Evolutionary conservation across 106 monocot species (phyloP).

Genomic region (Chionographis japonica): DNA sequence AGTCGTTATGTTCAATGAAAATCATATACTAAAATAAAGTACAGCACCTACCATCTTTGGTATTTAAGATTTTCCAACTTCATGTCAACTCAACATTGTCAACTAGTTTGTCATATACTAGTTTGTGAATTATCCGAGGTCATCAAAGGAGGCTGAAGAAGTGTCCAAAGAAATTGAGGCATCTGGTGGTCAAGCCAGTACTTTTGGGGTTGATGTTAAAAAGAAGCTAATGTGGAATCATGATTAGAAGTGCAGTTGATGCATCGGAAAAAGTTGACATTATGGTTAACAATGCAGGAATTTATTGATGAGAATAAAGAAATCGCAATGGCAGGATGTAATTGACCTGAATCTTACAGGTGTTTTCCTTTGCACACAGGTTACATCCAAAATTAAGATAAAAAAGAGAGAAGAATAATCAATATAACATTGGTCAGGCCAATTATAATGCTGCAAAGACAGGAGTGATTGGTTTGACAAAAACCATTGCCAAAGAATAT

Average conservation of each 20-base stretch:
- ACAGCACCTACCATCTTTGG: no score
- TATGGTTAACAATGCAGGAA: constrained; percentile 92
- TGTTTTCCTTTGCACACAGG: constrained; percentile 92
- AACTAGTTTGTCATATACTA: no score
- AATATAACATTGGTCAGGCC: constrained; percentile 69
- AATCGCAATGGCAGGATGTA: constrained; percentile 87
- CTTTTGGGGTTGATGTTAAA: constrained; percentile 88
- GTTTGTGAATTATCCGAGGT: constrained; percentile 49
- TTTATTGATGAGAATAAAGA: constrained; percentile 83
- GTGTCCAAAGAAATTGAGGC: constrained; percentile 64
- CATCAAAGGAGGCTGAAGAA: constrained; percentile 39
- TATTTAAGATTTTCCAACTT: no score
- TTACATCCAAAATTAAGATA: background rate
- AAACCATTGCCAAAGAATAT: constrained; percentile 68
- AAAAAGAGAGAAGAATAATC: constrained; percentile 33
- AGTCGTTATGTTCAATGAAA: no score
- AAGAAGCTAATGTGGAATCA: constrained; percentile 74
- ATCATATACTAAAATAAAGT: no score
- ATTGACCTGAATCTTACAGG: constrained; percentile 86
- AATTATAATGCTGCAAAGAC: constrained; percentile 83
- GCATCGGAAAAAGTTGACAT: constrained; percentile 81
- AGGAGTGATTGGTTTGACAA: constrained; percentile 72
- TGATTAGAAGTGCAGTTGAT: constrained; percentile 83
- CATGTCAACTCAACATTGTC: no score
- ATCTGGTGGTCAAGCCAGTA: constrained; percentile 68